phyloP scores from a whole-genome alignment of 164 flowering plant genomes.

The Tetracentron sinense region DNA sequence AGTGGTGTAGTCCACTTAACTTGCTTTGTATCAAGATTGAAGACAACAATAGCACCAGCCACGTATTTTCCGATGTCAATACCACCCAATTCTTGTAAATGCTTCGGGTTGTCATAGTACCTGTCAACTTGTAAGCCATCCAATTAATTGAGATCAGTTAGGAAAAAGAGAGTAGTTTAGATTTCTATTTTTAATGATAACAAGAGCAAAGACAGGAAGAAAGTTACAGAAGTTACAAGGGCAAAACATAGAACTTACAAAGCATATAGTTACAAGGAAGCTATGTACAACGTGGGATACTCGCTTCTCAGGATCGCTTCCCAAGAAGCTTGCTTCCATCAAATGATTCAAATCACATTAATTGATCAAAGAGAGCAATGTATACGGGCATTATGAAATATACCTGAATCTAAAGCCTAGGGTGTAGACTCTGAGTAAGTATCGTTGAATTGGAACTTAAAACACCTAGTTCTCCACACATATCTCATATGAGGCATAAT shows the following conservation, averaged over 20 bases:
- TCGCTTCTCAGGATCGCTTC: background rate
- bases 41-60: slow-evolving; percentile 86
- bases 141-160: slow-evolving; percentile 18
- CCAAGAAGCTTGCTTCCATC: too few species aligned
- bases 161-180: background rate
- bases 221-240: background rate
- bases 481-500: too few species aligned
- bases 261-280: too few species aligned
- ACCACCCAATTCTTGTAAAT: slow-evolving; percentile 78
- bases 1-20: slow-evolving; percentile 81
- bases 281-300: too few species aligned
- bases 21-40: slow-evolving; percentile 94
- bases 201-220: background rate
- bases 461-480: too few species aligned
- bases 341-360: too few species aligned
- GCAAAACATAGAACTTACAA: too few species aligned
- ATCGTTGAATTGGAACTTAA: too few species aligned
- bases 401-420: too few species aligned
- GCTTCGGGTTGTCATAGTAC: slow-evolving; percentile 93
- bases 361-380: too few species aligned
- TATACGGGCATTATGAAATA: too few species aligned
- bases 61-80: slow-evolving; percentile 88
- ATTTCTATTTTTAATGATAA: background rate
- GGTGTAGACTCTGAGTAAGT: too few species aligned
- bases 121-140: slow-evolving; percentile 42